Conservation (phyloP, 305 asterid species). For the Ilex paraguariensis region DNA sequence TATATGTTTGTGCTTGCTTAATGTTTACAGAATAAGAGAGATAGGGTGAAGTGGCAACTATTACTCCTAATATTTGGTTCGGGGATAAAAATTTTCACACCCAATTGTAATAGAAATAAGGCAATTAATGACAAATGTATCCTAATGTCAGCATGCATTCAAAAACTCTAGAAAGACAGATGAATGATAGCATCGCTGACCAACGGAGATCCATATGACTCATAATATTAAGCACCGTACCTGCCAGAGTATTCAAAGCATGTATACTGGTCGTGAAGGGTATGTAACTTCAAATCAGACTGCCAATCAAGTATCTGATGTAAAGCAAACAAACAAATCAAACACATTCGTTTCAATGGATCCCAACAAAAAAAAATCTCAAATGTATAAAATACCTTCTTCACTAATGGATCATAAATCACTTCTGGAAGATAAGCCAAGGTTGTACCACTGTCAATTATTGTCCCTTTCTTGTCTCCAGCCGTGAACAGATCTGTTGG, state of each 20-base stretch:
- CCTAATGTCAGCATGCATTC: no score
- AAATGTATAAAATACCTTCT: slow-evolving; percentile 44
- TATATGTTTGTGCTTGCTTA: no score
- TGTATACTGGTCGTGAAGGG: slow-evolving; percentile 78
- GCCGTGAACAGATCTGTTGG: slow-evolving; percentile 45
- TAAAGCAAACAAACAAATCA: slow-evolving; percentile 1
- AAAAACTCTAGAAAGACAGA: no score
- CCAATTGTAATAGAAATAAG: no score
- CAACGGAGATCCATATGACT: slow-evolving; percentile 2
- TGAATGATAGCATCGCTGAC: no score
- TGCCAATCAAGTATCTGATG: slow-evolving; percentile 86
- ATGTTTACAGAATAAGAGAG: no score
- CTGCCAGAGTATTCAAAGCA: slow-evolving; percentile 92
- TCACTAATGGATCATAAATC: slow-evolving; percentile 68
- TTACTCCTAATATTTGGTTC: no score
- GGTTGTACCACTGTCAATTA: slow-evolving; percentile 98
- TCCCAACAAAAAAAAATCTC: neutral
- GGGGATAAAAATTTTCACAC: no score
- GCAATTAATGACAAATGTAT: no score
- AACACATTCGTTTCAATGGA: neutral
- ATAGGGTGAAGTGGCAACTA: no score
- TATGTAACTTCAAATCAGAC: slow-evolving; percentile 63
- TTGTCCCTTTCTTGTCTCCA: slow-evolving; percentile 74
- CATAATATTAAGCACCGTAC: slow-evolving; percentile 36
- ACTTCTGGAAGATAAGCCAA: slow-evolving; percentile 91